Conservation (phyloP, 2,329 filamentous ascomycete genomes). For the Clarireedia sp. region DNA sequence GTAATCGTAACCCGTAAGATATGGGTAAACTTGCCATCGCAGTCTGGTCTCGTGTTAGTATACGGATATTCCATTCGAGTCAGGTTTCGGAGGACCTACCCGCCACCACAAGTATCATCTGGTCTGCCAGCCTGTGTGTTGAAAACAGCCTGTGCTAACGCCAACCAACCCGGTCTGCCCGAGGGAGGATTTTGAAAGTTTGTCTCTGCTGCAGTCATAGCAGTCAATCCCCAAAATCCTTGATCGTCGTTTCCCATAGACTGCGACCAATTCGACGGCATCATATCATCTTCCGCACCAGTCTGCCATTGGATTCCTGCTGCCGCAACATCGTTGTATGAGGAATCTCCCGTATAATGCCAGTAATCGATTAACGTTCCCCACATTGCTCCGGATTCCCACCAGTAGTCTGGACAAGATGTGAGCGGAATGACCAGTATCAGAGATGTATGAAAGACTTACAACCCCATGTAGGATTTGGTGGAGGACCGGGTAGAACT, state of each 20-base stretch:
- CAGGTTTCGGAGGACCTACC: conserved; percentile 30
- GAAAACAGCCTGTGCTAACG: conserved; percentile 70
- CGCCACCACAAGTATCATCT: conserved; percentile 62
- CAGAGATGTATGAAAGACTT: conserved; percentile 14
- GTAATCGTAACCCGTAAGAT: conserved; percentile 49
- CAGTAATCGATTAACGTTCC: conserved; percentile 54
- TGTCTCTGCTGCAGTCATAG: conserved; percentile 70
- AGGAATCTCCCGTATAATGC: conserved; percentile 50
- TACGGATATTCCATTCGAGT: too few relatives aligned
- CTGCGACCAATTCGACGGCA: conserved; percentile 40
- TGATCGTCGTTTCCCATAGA: conserved; percentile 33
- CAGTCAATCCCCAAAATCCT: conserved; percentile 76
- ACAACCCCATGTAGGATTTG: conserved; percentile 27
- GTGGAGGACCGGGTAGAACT: conserved; percentile 39
- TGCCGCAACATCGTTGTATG: conserved; percentile 47
- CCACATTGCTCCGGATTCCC: conserved; percentile 56
- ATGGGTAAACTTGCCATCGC: conserved; percentile 75
- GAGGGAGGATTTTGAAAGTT: conserved; percentile 61
- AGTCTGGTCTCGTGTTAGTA: conserved; percentile 32
- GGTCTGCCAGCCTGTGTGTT: conserved; percentile 68
- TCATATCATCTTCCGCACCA: conserved; percentile 48
- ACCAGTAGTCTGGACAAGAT: conserved; percentile 41
- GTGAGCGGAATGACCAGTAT: neutral
- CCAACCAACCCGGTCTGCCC: conserved; percentile 65
- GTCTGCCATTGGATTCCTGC: conserved; percentile 52